Percentiles rank a stretch among this genome's conserved stretches.
Conservation (phyloP, 2,329 filamentous ascomycete genomes). For the Podosphaera xanthii region DNA sequence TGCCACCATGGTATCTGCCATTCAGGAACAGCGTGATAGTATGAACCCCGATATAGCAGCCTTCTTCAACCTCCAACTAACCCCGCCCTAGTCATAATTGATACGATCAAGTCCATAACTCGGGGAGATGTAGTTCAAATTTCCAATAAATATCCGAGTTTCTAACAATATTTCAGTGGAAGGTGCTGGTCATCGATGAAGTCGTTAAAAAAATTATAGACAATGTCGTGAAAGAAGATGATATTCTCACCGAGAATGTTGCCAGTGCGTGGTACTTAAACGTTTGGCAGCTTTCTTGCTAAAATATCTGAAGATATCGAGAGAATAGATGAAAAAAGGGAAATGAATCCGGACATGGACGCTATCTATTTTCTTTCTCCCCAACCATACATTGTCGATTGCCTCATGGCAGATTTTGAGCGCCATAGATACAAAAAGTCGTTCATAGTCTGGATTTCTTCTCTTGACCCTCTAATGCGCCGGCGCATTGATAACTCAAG, state of each 20-base stretch:
- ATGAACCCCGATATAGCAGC: constrained; percentile 15
- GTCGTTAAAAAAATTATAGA: constrained; percentile 66
- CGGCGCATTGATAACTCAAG: constrained; percentile 52
- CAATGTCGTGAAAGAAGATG: constrained; percentile 82
- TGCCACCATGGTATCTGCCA: constrained; percentile 60
- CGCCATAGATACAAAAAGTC: constrained; percentile 56
- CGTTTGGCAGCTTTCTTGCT: constrained; percentile 3
- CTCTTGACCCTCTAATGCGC: constrained; percentile 47
- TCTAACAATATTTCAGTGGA: constrained; percentile 44
- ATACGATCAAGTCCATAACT: constrained; percentile 54
- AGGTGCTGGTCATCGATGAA: constrained; percentile 79
- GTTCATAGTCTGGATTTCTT: constrained; percentile 66
- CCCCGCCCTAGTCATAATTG: constrained; percentile 36
- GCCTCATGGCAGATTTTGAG: constrained; percentile 79
- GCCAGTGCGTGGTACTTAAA: constrained; percentile 36
- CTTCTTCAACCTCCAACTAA: constrained; percentile 5
- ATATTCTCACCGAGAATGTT: constrained; percentile 90
- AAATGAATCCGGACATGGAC: constrained; percentile 72
- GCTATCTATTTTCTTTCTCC: constrained; percentile 83
- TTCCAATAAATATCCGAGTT: neutral
- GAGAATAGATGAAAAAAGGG: constrained; percentile 68
- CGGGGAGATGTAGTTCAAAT: constrained; percentile 46
- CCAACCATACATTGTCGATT: constrained; percentile 73
- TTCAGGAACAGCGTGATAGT: constrained; percentile 67
- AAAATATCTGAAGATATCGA: constrained; percentile 49